These are phyloP conservation scores for Haplosporangium gracile DNA, from an alignment of 192 early-diverging fungal species.

Conservation along the genomic window DNA sequence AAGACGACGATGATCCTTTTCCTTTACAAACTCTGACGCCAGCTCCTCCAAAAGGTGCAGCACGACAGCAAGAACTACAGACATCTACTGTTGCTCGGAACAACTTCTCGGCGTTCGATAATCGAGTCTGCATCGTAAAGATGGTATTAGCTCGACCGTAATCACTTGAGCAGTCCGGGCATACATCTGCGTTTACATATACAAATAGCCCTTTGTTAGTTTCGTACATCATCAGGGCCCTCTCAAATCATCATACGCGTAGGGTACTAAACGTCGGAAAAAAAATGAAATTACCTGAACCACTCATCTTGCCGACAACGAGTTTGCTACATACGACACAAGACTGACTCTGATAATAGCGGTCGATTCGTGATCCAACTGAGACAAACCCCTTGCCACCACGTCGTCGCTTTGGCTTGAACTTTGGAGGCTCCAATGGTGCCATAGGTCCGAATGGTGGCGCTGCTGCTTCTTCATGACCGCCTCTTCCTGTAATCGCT, in stretches of 20 bases:
- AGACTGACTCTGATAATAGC: conserved; percentile 75
- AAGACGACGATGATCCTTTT: not conserved
- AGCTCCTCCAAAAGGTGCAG: conserved; percentile 9
- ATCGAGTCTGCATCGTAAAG: conserved; percentile 19
- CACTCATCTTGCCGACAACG: conserved; percentile 27
- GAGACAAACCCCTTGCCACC: conserved; percentile 43
- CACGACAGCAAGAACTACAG: conserved; percentile 45
- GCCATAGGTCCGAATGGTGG: not conserved
- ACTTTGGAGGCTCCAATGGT: not conserved
- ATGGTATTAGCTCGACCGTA: conserved; percentile 10
- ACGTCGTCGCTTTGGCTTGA: conserved; percentile 28
- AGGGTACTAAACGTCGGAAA: not conserved
- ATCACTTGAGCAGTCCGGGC: conserved; percentile 29
- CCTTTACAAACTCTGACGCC: conserved; percentile 10
- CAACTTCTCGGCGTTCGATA: conserved; percentile 34
- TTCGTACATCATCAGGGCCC: not conserved
- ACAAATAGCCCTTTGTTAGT: not conserved
- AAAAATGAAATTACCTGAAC: not conserved
- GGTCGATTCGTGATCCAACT: conserved; percentile 69
- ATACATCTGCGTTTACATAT: not conserved
- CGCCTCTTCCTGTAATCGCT: not conserved
- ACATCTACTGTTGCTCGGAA: conserved; percentile 34
- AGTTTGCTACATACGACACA: conserved; percentile 73
- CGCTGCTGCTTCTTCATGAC: not conserved
- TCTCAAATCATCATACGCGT: not conserved